Conservation (phyloP, 352 stramenopile species). For the Thraustochytrium aureum region DNA sequence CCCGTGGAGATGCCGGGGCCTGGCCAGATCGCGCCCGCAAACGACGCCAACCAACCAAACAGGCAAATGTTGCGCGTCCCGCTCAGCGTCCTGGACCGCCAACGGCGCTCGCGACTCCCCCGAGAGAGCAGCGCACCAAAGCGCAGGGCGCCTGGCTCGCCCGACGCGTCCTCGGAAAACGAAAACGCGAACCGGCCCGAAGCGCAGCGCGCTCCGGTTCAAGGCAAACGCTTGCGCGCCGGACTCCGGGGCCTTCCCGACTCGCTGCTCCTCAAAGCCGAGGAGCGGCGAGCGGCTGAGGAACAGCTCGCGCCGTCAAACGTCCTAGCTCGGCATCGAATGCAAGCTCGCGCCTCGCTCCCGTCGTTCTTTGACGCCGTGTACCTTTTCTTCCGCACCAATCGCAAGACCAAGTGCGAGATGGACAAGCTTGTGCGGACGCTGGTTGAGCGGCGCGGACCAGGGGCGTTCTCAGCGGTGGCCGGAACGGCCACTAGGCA, state of each 20-base stretch:
- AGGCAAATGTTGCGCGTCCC: no score
- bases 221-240: slow-evolving; percentile 10
- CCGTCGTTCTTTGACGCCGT: slow-evolving; percentile 41
- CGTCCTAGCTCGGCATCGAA: background rate
- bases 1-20: no score
- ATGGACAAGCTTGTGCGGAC: slow-evolving; percentile 9
- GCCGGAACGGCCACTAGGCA: background rate
- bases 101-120: no score
- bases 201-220: no score
- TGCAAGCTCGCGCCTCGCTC: slow-evolving; percentile 5
- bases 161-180: no score
- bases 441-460: slow-evolving; percentile 9
- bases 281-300: background rate
- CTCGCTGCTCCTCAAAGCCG: slow-evolving; percentile 3
- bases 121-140: no score
- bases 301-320: background rate
- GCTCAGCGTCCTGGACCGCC: no score
- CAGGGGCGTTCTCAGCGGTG: slow-evolving; percentile 14
- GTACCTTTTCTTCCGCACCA: slow-evolving; percentile 43
- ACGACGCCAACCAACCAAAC: no score
- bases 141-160: no score
- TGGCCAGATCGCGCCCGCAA: no score
- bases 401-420: background rate
- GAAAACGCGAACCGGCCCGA: no score
- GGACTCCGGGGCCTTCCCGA: slow-evolving; percentile 27